These are phyloP conservation scores for Teratosphaeria pseudoeucalypti DNA, from an alignment of 2,329 filamentous ascomycete genomes.

Conservation along the genomic window DNA sequence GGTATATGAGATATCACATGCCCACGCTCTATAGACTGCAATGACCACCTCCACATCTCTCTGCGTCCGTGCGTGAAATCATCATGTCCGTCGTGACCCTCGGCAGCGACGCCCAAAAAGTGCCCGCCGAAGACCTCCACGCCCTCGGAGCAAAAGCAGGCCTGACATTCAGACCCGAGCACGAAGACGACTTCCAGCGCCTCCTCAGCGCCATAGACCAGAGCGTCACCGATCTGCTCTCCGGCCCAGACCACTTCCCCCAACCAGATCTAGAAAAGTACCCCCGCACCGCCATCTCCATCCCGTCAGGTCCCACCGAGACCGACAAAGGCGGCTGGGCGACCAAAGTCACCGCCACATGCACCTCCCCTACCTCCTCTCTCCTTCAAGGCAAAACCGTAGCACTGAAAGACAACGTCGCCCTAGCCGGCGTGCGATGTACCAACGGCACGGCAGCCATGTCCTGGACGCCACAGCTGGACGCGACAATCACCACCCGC, in stretches of 20 bases:
- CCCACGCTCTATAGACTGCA: background rate
- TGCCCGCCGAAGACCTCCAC: constrained; percentile 4
- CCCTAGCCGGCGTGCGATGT: constrained; percentile 34
- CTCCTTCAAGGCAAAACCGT: constrained; percentile 19
- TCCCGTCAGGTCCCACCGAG: background rate
- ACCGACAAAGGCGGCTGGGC: constrained; percentile 14
- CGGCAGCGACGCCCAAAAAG: constrained; percentile 2
- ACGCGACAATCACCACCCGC: constrained; percentile 37
- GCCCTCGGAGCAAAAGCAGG: constrained; percentile 3
- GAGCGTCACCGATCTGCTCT: constrained; percentile 5
- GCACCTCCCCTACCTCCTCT: constrained; percentile 2
- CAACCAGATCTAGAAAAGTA: constrained; percentile 8
- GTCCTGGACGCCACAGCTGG: constrained; percentile 27
- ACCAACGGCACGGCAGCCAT: constrained; percentile 34
- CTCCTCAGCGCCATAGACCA: constrained; percentile 10
- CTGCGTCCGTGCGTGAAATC: background rate
- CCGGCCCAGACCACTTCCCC: constrained; percentile 9
- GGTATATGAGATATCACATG: background rate
- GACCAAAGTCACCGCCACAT: constrained; percentile 7
- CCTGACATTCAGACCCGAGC: constrained; percentile 4
- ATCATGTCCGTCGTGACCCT: constrained; percentile 6
- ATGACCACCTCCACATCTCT: background rate
- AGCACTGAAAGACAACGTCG: constrained; percentile 40
- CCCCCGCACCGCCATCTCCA: constrained; percentile 9
- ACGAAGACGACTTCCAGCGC: constrained; percentile 9